Evolutionary conservation across 352 stramenopile species (phyloP).

Genomic region (Globisporangium nunn): DNA sequence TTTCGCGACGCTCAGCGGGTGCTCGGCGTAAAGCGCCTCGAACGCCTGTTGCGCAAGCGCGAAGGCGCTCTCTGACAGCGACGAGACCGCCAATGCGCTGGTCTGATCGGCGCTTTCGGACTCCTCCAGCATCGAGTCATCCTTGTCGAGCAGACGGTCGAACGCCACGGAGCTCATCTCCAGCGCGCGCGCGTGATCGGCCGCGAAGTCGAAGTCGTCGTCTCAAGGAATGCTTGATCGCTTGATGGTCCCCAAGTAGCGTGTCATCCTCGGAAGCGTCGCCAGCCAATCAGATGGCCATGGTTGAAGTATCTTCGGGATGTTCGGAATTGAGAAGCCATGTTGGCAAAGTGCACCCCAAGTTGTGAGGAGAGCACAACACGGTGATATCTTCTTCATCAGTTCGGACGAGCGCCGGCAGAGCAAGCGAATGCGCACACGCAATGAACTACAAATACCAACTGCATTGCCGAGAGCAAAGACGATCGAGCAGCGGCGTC

Average conservation of each 20-base stretch:
- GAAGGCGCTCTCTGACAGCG: slow-evolving; percentile 20
- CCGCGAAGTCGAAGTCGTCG: no score
- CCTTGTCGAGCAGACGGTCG: not conserved
- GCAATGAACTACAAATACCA: slow-evolving; percentile 5
- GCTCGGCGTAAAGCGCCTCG: slow-evolving; percentile 33
- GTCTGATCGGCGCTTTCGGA: slow-evolving; percentile 1
- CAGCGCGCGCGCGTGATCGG: not conserved
- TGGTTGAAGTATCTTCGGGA: not conserved
- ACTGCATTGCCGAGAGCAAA: not conserved
- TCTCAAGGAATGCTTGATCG: no score
- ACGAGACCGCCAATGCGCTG: slow-evolving; percentile 16
- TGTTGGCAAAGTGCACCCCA: not conserved
- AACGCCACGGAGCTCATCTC: slow-evolving; percentile 2
- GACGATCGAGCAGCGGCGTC: not conserved
- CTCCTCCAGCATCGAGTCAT: slow-evolving; percentile 6
- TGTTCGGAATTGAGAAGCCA: not conserved
- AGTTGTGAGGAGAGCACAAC: not conserved
- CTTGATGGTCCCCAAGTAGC: not conserved
- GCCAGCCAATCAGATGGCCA: not conserved
- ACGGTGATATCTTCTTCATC: no score
- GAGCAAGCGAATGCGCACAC: slow-evolving; percentile 10
- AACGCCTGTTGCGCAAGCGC: slow-evolving; percentile 25
- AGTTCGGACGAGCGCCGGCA: not conserved
- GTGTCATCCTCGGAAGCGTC: no score
- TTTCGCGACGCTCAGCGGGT: slow-evolving; percentile 32